Evolutionary conservation across 345 rosid genomes (phyloP).

Genomic region (Luvunga scandens): DNA sequence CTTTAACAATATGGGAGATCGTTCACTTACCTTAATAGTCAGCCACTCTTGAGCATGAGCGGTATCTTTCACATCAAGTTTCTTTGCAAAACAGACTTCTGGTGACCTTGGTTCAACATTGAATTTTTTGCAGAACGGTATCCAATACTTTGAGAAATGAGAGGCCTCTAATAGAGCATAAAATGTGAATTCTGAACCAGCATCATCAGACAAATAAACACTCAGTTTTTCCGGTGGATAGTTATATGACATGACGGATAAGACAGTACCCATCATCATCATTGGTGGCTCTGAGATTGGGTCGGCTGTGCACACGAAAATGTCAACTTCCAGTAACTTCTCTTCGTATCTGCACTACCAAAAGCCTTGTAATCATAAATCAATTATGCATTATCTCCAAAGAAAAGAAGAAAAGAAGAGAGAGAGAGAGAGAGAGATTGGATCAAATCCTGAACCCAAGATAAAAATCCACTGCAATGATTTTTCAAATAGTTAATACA

Average conservation of each 20-base stretch:
- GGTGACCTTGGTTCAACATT: conserved; percentile 30
- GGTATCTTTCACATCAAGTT: not conserved
- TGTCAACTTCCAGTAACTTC: conserved; percentile 30
- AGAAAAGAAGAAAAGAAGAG: too few relatives aligned
- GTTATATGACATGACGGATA: too few relatives aligned
- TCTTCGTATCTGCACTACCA: conserved; percentile 8
- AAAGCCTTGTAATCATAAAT: too few relatives aligned
- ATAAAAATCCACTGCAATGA: too few relatives aligned
- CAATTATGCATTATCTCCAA: too few relatives aligned
- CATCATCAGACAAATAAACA: conserved; percentile 46
- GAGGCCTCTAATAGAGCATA: conserved; percentile 42
- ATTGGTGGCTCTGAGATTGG: conserved; percentile 38
- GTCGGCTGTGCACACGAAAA: conserved; percentile 46
- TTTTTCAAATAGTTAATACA: too few relatives aligned
- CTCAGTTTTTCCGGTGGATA: too few relatives aligned
- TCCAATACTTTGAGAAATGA: conserved; percentile 31
- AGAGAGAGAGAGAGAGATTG: too few relatives aligned
- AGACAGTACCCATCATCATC: conserved; percentile 36
- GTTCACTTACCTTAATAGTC: not conserved
- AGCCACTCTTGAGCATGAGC: conserved; percentile 8
- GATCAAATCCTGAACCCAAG: too few relatives aligned
- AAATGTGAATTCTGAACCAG: conserved; percentile 35
- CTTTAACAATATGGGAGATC: too few relatives aligned
- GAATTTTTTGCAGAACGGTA: conserved; percentile 33
- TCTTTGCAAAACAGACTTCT: conserved; percentile 22